Evolutionary conservation across 352 stramenopile genomes (phyloP).

Genomic region (Phytopythium montanum): DNA sequence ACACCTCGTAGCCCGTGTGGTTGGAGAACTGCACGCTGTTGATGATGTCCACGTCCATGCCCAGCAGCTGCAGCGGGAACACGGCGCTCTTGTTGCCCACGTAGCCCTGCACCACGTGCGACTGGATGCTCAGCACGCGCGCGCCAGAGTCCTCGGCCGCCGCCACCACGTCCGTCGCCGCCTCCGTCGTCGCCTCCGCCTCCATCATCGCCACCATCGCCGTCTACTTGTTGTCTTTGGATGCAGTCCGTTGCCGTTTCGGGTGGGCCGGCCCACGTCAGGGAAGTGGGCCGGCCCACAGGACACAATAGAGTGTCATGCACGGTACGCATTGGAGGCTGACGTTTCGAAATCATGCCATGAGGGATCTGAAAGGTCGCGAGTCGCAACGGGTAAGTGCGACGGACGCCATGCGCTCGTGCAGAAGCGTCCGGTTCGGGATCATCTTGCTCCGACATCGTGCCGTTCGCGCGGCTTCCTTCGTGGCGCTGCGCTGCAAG

Average conservation of each 20-base stretch:
- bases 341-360: too few species aligned
- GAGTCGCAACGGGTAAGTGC: too few species aligned
- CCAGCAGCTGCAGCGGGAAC: constrained; percentile 80
- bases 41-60: constrained; percentile 85
- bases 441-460: not conserved
- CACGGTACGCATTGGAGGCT: too few species aligned
- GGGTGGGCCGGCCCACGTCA: not conserved
- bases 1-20: constrained; percentile 79
- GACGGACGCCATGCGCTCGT: not conserved
- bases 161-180: constrained; percentile 1
- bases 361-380: not conserved
- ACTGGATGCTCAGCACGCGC: constrained; percentile 86
- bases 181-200: not conserved
- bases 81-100: constrained; percentile 87
- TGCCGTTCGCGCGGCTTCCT: not conserved
- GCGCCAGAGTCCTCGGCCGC: constrained; percentile 32
- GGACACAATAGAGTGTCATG: not conserved
- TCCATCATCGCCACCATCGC: not conserved
- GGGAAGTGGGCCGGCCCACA: not conserved
- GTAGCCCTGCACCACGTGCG: constrained; percentile 85
- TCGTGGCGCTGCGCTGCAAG: not conserved
- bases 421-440: not conserved
- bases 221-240: too few species aligned
- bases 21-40: constrained; percentile 90
- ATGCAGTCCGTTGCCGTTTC: not conserved